phyloP scores from a whole-genome alignment of 306 rosid genomes.

The Vicia faba region DNA sequence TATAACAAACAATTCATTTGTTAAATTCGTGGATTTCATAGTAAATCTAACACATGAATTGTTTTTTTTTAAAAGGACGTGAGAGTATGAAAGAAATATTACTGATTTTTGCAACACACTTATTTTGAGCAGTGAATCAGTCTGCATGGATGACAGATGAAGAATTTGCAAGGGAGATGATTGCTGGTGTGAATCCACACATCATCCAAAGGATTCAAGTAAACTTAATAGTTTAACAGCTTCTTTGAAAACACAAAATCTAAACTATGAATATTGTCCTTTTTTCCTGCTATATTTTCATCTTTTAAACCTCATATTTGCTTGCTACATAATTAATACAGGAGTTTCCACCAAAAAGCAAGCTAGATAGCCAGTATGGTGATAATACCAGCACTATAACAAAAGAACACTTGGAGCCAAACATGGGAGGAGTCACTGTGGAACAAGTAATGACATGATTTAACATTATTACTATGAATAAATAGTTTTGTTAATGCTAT shows the following conservation, averaged over 20 bases:
- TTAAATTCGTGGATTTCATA: no score
- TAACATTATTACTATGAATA: background rate
- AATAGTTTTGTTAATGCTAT: background rate
- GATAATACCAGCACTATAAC: slow-evolving; percentile 59
- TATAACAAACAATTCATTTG: no score
- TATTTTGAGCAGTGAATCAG: slow-evolving; percentile 47
- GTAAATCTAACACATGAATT: no score
- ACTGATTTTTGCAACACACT: slow-evolving; percentile 1
- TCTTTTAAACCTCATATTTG: background rate
- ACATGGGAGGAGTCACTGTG: slow-evolving; percentile 51
- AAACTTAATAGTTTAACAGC: slow-evolving; percentile 12
- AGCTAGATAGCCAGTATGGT: slow-evolving; percentile 55
- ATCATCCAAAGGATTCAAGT: slow-evolving; percentile 46
- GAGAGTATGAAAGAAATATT: background rate
- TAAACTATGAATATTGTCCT: background rate
- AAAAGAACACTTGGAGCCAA: slow-evolving; percentile 38
- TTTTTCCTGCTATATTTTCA: background rate
- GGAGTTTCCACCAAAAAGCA: slow-evolving; percentile 74
- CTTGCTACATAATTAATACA: slow-evolving; percentile 29
- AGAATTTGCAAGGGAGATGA: slow-evolving; percentile 74
- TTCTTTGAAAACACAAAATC: background rate
- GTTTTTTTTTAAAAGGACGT: no score
- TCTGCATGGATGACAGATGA: slow-evolving; percentile 80
- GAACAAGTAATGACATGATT: slow-evolving; percentile 43
- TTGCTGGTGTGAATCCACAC: slow-evolving; percentile 73